phyloP scores from a whole-genome alignment of 148 eudicot genomes.

The Rhododendron molle region DNA sequence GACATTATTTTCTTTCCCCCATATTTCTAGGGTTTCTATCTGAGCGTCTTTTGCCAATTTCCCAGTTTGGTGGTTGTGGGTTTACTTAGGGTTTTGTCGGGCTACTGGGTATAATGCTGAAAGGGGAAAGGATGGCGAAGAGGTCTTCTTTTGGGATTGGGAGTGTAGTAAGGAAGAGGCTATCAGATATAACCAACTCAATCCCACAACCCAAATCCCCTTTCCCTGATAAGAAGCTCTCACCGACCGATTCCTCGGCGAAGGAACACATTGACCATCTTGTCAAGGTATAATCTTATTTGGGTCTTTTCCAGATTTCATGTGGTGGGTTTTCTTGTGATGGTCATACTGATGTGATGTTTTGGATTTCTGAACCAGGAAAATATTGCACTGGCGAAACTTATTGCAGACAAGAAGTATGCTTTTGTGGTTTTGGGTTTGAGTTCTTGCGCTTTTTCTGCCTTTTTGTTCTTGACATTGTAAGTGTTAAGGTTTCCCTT shows the following conservation, averaged over 20 bases:
- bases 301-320: neutral
- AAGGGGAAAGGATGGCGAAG: conserved; percentile 39
- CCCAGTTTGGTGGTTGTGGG: neutral
- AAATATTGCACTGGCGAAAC: conserved; percentile 18
- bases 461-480: neutral
- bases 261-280: conserved; percentile 48
- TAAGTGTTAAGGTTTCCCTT: conserved; percentile 3
- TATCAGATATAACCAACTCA: conserved; percentile 64
- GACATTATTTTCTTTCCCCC: neutral
- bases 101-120: conserved; percentile 11
- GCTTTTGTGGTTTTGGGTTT: conserved; percentile 17
- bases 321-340: conserved; percentile 9
- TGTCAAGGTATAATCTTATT: conserved; percentile 34
- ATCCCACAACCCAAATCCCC: conserved; percentile 46
- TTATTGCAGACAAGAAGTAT: conserved; percentile 35
- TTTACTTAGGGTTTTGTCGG: neutral
- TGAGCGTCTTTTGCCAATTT: neutral
- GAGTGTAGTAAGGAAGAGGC: conserved; percentile 39
- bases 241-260: conserved; percentile 17
- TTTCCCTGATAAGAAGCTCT: conserved; percentile 10
- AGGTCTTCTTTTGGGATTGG: conserved; percentile 49
- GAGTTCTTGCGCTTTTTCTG: neutral
- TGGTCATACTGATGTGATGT: neutral
- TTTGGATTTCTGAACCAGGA: conserved; percentile 10
- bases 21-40: conserved; percentile 1